These are phyloP conservation scores for Kazachstania martiniae DNA, from an alignment of 805 yeast species.

Conservation along the genomic window DNA sequence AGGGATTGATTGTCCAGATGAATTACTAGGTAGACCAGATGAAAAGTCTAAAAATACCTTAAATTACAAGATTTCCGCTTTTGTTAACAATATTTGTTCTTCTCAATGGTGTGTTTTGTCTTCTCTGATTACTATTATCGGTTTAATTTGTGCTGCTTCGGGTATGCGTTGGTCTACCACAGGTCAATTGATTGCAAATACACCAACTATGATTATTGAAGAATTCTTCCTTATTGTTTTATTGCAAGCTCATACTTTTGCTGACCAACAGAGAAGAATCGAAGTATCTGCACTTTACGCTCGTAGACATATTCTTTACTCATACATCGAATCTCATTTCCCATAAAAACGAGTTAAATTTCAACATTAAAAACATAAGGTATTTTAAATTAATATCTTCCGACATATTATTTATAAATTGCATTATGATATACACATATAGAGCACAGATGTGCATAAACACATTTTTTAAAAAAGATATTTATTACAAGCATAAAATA, in stretches of 20 bases:
- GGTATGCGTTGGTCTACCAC: slow-evolving; percentile 31
- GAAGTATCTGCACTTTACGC: slow-evolving; percentile 16
- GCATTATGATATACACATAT: too few species aligned
- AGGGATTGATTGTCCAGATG: slow-evolving; percentile 19
- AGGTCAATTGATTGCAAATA: slow-evolving; percentile 32
- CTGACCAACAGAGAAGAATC: slow-evolving; percentile 19
- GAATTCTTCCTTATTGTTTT: slow-evolving; percentile 31
- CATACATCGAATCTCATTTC: too few species aligned
- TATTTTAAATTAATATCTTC: too few species aligned
- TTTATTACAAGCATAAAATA: too few species aligned
- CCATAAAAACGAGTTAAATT: too few species aligned
- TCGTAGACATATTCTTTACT: slow-evolving; percentile 11
- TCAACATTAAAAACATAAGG: too few species aligned
- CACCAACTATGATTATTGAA: slow-evolving; percentile 37
- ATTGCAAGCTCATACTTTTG: slow-evolving; percentile 31
- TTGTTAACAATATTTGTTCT: slow-evolving; percentile 26
- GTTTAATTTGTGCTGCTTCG: slow-evolving; percentile 26
- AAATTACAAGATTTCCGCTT: slow-evolving; percentile 14
- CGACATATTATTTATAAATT: too few species aligned
- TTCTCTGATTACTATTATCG: slow-evolving; percentile 23
- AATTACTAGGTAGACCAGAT: slow-evolving; percentile 7
- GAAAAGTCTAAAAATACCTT: slow-evolving; percentile 7
- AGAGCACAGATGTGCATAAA: too few species aligned
- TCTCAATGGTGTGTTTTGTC: slow-evolving; percentile 25
- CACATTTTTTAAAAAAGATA: too few species aligned